A percentile compares a stretch with the other conserved stretches of the same genome.
Evolutionary conservation across 1,284 basidiomycete genomes (phyloP).

Genomic region (Apiotrichum gracile): DNA sequence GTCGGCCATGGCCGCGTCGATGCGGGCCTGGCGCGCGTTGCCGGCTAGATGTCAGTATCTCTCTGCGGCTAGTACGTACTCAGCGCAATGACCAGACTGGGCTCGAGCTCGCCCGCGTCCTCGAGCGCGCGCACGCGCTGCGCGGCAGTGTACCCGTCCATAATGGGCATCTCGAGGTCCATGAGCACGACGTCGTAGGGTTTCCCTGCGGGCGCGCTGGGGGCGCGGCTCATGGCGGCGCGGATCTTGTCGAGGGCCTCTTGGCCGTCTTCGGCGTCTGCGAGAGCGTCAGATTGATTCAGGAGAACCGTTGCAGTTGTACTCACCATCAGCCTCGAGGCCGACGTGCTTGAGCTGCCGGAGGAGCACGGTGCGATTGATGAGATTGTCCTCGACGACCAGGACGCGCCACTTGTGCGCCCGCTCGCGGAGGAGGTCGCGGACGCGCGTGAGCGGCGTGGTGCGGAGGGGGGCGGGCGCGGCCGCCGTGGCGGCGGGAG

Average conservation of each 20-base stretch:
- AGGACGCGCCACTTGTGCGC: constrained; percentile 27
- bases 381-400: constrained; percentile 36
- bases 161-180: constrained; percentile 45
- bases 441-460: not conserved
- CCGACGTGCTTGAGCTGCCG: constrained; percentile 16
- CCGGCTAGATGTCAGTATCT: constrained; percentile 9
- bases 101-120: not conserved
- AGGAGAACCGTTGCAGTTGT: not conserved
- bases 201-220: too few species aligned
- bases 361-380: constrained; percentile 34
- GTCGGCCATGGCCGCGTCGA: constrained; percentile 23
- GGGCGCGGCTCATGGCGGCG: not conserved
- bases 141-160: constrained; percentile 20
- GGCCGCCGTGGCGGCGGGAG: not conserved
- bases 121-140: constrained; percentile 12
- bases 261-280: constrained; percentile 45
- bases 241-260: constrained; percentile 46
- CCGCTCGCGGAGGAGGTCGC: constrained; percentile 22
- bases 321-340: constrained; percentile 3
- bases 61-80: constrained; percentile 6
- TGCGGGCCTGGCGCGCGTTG: constrained; percentile 17
- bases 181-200: constrained; percentile 42
- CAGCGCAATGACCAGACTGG: constrained; percentile 10
- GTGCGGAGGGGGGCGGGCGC: not conserved
- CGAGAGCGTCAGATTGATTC: too few species aligned